phyloP scores from a whole-genome alignment of 2,329 filamentous ascomycete species.

The Colletotrichum incanum region DNA sequence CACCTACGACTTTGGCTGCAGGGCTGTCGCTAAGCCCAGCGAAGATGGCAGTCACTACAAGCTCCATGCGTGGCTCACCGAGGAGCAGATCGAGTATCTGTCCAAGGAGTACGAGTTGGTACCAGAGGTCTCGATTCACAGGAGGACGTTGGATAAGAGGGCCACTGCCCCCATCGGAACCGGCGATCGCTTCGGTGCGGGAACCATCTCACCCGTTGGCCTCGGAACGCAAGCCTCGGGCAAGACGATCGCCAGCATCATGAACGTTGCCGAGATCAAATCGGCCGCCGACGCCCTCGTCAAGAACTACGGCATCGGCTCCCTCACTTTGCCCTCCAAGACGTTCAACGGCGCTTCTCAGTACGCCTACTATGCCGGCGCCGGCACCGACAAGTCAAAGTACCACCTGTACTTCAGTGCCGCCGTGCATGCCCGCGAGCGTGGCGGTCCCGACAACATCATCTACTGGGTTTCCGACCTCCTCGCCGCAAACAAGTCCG shows the following conservation, averaged over 20 bases:
- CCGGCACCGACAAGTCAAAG: slow-evolving; percentile 34
- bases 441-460: slow-evolving; percentile 69
- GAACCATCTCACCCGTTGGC: slow-evolving; percentile 49
- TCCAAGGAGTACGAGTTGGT: slow-evolving; percentile 35
- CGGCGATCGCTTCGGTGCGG: slow-evolving; percentile 40
- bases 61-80: slow-evolving; percentile 37
- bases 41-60: slow-evolving; percentile 38
- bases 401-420: slow-evolving; percentile 68
- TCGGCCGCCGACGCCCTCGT: slow-evolving; percentile 61
- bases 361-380: slow-evolving; percentile 46
- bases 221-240: slow-evolving; percentile 47
- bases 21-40: slow-evolving; percentile 34
- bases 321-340: slow-evolving; percentile 59
- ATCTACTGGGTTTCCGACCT: slow-evolving; percentile 73
- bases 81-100: slow-evolving; percentile 33
- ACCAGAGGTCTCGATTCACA: slow-evolving; percentile 29
- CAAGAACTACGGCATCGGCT: slow-evolving; percentile 57
- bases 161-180: slow-evolving; percentile 53
- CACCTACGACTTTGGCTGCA: slow-evolving; percentile 39
- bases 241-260: slow-evolving; percentile 56
- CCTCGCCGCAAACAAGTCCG: slow-evolving; percentile 65
- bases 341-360: slow-evolving; percentile 58
- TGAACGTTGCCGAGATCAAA: slow-evolving; percentile 62
- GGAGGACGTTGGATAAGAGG: slow-evolving; percentile 27
- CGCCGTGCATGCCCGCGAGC: slow-evolving; percentile 71